These are phyloP conservation scores for Hypoxylon intermedium DNA, from an alignment of 495 filamentous ascomycete genomes.

Conservation along the genomic window DNA sequence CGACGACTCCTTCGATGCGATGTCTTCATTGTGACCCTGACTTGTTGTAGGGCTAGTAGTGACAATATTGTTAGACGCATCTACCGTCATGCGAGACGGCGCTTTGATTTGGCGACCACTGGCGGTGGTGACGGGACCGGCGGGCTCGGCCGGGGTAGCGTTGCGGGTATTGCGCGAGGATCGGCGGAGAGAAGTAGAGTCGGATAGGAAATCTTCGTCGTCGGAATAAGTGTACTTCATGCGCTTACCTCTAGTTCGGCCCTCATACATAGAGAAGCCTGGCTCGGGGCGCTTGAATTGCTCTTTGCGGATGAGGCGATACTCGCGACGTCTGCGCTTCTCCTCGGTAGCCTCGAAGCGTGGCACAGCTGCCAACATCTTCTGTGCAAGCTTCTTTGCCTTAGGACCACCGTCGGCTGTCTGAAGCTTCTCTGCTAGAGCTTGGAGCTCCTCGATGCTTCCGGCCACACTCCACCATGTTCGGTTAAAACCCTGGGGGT, in stretches of 20 bases:
- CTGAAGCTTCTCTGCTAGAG: constrained; percentile 74
- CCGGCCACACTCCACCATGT: constrained; percentile 95
- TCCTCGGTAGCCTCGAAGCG: constrained; percentile 96
- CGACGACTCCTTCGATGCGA: constrained; percentile 39
- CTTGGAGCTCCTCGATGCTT: constrained; percentile 82
- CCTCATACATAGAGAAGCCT: constrained; percentile 93
- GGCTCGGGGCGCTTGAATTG: constrained; percentile 87
- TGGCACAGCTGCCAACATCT: constrained; percentile 81
- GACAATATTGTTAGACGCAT: constrained; percentile 57
- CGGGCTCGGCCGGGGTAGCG: constrained; percentile 71
- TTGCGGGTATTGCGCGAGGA: constrained; percentile 78
- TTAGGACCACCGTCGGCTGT: constrained; percentile 77
- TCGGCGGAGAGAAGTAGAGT: constrained; percentile 68
- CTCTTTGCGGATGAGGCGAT: constrained; percentile 83
- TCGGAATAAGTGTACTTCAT: constrained; percentile 96
- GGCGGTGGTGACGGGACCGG: constrained; percentile 83
- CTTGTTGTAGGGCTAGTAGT: constrained; percentile 47
- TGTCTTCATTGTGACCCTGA: constrained; percentile 43
- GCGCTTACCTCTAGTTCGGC: constrained; percentile 92
- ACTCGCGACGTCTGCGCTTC: constrained; percentile 94
- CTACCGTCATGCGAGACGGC: constrained; percentile 79
- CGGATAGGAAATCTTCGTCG: constrained; percentile 78
- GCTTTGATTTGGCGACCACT: constrained; percentile 88
- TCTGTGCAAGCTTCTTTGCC: constrained; percentile 75
- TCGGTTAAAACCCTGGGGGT: constrained; percentile 74